Conservation (phyloP, 441 rosid genomes). For the Pelargonium myrrhifolium region DNA sequence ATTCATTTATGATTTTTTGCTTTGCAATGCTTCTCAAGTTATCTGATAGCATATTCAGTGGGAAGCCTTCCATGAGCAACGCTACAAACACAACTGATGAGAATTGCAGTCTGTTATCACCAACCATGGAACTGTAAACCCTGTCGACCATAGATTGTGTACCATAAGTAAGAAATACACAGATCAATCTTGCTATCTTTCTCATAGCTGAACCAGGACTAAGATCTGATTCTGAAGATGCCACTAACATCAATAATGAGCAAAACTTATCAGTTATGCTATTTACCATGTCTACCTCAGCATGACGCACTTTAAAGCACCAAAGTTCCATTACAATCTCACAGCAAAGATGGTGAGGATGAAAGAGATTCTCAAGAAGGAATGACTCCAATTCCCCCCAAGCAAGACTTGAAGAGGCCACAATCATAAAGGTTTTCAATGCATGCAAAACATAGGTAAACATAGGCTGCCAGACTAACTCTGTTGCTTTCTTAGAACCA, state of each 20-base stretch:
- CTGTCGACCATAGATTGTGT: constrained; percentile 43
- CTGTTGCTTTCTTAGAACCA: constrained; percentile 43
- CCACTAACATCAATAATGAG: constrained; percentile 40
- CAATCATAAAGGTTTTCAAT: constrained; percentile 62
- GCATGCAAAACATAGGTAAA: constrained; percentile 53
- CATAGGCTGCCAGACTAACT: constrained; percentile 58
- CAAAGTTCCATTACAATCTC: constrained; percentile 71
- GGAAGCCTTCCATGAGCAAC: constrained; percentile 70
- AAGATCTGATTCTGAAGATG: constrained; percentile 44
- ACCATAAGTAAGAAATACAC: constrained; percentile 49
- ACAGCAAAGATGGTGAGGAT: constrained; percentile 76
- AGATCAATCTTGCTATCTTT: constrained; percentile 55
- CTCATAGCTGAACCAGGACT: constrained; percentile 54
- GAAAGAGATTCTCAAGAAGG: constrained; percentile 65
- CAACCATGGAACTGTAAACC: constrained; percentile 36
- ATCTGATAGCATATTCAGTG: constrained; percentile 50
- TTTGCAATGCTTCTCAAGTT: constrained; percentile 40
- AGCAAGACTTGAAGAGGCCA: constrained; percentile 45
- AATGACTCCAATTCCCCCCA: constrained; percentile 59
- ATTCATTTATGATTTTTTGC: constrained; percentile 51
- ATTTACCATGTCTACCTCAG: constrained; percentile 41
- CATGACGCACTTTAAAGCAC: constrained; percentile 66
- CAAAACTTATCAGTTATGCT: constrained; percentile 42
- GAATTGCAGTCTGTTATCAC: constrained; percentile 34
- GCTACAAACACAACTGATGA: constrained; percentile 44